Base-by-base conservation (phyloP, 2,329 filamentous ascomycete genomes). In the Helotiales sp. region DNA sequence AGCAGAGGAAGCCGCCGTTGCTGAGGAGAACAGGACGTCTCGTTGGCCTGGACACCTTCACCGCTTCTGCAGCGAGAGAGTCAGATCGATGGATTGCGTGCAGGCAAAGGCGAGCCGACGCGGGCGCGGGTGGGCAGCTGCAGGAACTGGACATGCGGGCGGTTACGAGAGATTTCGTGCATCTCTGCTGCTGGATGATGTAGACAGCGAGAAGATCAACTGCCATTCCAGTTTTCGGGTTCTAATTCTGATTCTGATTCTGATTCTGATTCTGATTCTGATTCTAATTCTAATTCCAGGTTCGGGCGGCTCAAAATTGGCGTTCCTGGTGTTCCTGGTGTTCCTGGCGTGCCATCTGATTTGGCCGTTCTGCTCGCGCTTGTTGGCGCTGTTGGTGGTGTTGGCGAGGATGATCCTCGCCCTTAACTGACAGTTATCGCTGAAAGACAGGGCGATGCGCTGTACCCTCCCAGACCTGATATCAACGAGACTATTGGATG, bases 1-100 rank as follows among this genome's bases (percentile, higher is more conserved):
- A 56, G 46, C 19, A 31, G 5, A 25, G 12, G 4, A 15, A 31
- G 5, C 17, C 5, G 31, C 8, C 29, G 27, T 25, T 52, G 17
- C 22, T 52, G n/a, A n/a, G 49, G 8, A 17, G 22, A 8, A 4
- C 31, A 15, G 9, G 27, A 19, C 8, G 5, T 13, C 17, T 10
- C 29, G 58, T 57, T 63, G 60, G 53, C 60, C 31, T 19, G 60
- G 60, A 49, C 60, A 63, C 61, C 55, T 59, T 59, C 61, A 63
- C 58, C 61, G 58, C 58, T 54, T 42, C 42, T 48, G 46, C 22
- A n/a, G n/a, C n/a, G n/a, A n/a, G n/a, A n/a, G n/a, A n/a, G n/a
- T n/a, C n/a, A n/a, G 31, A 44, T 52, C 52, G 52, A 17, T 19
- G 12, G 47, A 10, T 25, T 34, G 49, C 52, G 27, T 48, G 48